Conservation (phyloP, 495 filamentous ascomycete genomes). For the Alectoria sarmentosa region DNA sequence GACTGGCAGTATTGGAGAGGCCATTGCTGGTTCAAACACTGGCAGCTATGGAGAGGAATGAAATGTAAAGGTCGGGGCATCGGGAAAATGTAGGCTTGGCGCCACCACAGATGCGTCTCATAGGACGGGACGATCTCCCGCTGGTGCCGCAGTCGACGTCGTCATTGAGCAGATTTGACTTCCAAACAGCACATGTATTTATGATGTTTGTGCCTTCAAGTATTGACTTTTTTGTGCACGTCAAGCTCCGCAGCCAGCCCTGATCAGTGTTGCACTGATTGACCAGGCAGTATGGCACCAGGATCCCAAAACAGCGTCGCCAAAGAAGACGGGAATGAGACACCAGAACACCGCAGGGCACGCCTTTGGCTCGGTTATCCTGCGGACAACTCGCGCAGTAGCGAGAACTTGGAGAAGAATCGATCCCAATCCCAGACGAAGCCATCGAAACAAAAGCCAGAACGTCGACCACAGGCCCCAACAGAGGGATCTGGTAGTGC, state of each 20-base stretch:
- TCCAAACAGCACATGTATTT: no score
- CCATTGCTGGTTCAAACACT: constrained; percentile 14
- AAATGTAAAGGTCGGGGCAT: background rate
- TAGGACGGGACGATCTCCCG: background rate
- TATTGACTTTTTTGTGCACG: background rate
- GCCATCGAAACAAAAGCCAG: background rate
- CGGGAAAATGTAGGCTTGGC: constrained; percentile 3
- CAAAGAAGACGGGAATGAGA: background rate
- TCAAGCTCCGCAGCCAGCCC: background rate
- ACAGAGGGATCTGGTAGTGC: background rate
- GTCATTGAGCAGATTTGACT: no score
- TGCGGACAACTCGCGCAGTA: constrained; percentile 10
- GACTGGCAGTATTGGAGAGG: constrained; percentile 39
- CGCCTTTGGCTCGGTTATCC: constrained; percentile 20
- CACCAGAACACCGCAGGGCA: constrained; percentile 15
- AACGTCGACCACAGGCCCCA: background rate
- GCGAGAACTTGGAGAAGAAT: background rate
- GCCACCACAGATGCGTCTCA: background rate
- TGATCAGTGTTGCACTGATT: background rate
- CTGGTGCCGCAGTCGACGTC: no score
- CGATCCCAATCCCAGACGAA: background rate
- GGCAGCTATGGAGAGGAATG: background rate
- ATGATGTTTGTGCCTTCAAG: background rate
- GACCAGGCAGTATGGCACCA: constrained; percentile 1
- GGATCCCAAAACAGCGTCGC: background rate